A percentile compares a stretch with the other conserved stretches of the same genome.
These are phyloP conservation scores for Thelephora ganbajun DNA, from an alignment of 768 basidiomycete genomes.

Conservation along the genomic window DNA sequence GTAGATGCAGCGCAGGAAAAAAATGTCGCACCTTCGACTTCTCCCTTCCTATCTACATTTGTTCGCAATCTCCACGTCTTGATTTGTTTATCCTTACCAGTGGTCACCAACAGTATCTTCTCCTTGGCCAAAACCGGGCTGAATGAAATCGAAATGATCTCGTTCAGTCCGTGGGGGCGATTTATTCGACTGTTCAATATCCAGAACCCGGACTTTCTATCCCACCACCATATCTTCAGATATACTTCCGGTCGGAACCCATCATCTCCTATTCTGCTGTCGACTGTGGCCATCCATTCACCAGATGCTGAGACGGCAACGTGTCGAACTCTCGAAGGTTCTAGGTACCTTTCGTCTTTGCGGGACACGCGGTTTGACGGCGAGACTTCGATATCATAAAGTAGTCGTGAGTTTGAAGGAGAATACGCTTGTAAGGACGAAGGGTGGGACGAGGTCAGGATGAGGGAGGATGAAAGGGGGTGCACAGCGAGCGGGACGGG, in stretches of 20 bases:
- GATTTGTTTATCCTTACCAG: conserved; percentile 59
- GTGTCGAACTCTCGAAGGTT: conserved; percentile 62
- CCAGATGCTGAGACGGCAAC: conserved; percentile 53
- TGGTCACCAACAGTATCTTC: conserved; percentile 46
- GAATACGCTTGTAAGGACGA: conserved; percentile 91
- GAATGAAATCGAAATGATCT: conserved; percentile 57
- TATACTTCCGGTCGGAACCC: conserved; percentile 55
- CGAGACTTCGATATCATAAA: conserved; percentile 84
- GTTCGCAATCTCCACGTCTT: conserved; percentile 68
- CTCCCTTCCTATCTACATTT: conserved; percentile 29
- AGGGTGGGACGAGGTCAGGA: conserved; percentile 88
- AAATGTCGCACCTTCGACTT: conserved; percentile 30
- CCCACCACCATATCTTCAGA: conserved; percentile 89
- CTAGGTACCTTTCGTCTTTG: conserved; percentile 61
- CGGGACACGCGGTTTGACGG: conserved; percentile 86
- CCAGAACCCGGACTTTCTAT: conserved; percentile 45
- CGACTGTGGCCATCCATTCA: conserved; percentile 87
- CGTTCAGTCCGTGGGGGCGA: conserved; percentile 61
- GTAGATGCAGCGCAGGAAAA: neutral
- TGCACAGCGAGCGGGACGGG: conserved; percentile 66
- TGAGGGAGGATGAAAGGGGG: conserved; percentile 52
- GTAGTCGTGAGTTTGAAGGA: conserved; percentile 48
- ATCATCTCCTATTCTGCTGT: conserved; percentile 56
- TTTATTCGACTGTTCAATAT: conserved; percentile 82
- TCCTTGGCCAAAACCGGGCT: conserved; percentile 29